Conservation (phyloP, 1,139 yeast species). For the Casaregolazyma suthepensis region DNA sequence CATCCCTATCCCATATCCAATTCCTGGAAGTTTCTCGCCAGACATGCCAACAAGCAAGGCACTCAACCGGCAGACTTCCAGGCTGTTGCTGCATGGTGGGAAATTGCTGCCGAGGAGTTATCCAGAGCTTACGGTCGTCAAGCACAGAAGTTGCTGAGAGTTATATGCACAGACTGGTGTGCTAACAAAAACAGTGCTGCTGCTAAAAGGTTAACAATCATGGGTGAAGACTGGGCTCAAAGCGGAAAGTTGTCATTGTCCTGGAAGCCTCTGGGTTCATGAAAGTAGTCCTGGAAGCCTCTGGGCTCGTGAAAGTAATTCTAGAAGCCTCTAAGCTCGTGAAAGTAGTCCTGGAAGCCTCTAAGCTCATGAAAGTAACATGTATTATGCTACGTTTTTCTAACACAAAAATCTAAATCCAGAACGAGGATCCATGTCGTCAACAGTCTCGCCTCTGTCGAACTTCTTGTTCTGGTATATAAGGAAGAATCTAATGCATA, state of each 20-base stretch:
- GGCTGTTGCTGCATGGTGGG: slow-evolving; percentile 87
- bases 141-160: slow-evolving; percentile 52
- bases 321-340: slow-evolving; percentile 11
- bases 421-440: slow-evolving; percentile 26
- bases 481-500: slow-evolving; percentile 17
- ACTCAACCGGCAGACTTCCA: slow-evolving; percentile 62
- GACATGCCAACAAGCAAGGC: slow-evolving; percentile 55
- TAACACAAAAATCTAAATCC: slow-evolving; percentile 23
- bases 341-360: slow-evolving; percentile 11
- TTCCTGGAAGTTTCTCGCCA: slow-evolving; percentile 67
- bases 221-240: slow-evolving; percentile 70
- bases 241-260: slow-evolving; percentile 32
- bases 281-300: slow-evolving; percentile 11
- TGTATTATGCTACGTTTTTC: neutral
- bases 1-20: slow-evolving; percentile 51
- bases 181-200: slow-evolving; percentile 56
- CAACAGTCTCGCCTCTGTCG: slow-evolving; percentile 24
- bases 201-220: slow-evolving; percentile 64
- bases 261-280: slow-evolving; percentile 11
- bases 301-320: slow-evolving; percentile 7
- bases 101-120: slow-evolving; percentile 61
- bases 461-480: slow-evolving; percentile 20
- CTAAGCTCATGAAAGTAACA: slow-evolving; percentile 2
- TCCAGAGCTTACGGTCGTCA: slow-evolving; percentile 58
- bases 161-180: slow-evolving; percentile 48